Base-by-base conservation (phyloP, 495 filamentous ascomycete species). In the Penicillium atrosanguineum region DNA sequence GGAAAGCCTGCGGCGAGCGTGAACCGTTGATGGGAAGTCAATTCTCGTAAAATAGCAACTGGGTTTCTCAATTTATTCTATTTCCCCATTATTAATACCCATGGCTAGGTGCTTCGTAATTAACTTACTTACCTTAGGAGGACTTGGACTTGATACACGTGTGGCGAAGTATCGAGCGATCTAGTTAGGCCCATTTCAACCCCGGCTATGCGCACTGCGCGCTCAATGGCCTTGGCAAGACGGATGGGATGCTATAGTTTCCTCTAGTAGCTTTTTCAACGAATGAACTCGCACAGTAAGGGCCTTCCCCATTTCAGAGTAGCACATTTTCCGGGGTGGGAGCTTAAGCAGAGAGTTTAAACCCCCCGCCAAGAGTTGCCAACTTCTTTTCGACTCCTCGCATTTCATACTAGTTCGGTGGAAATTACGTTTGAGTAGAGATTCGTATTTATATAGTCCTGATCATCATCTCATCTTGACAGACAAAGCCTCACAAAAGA, bases 1-100 rank as follows among this genome's bases (percentile, higher is more conserved):
- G n/a, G 25, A n/a, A 61, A 59, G 7, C 63, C 60, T 23, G 47
- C 64, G 26, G 55, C 46, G 48, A 76, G 74, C 69, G 74, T 70
- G 18, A 73, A 65, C 72, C 72, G 74, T 69, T 76, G 71, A 34
- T 74, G 69, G 1, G 53, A 37, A 15, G 68, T 67, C 15, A 76
- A 57, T 47, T 69, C 59, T 7, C 46, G 37, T 18, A 76, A 51
- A 16, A 70, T 59, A 3, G 51, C 45, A 16, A 59, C 54, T 1
- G 71, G 71, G 42, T 73, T 73, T 37, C 51, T 53, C 19, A 64
- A 48, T 34, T 57, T 60, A 37, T 49, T 57, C 55, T 60, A 31
- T n/a, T 6, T 28, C 4, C 6, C 12, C 23, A 46, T 4, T 6
- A 4, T 23, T 19, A 37, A 21, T 19, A 29, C 7, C 12, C 3